Evolutionary conservation across 495 filamentous ascomycete species (phyloP).

Genomic region (Xylaria palmicola): DNA sequence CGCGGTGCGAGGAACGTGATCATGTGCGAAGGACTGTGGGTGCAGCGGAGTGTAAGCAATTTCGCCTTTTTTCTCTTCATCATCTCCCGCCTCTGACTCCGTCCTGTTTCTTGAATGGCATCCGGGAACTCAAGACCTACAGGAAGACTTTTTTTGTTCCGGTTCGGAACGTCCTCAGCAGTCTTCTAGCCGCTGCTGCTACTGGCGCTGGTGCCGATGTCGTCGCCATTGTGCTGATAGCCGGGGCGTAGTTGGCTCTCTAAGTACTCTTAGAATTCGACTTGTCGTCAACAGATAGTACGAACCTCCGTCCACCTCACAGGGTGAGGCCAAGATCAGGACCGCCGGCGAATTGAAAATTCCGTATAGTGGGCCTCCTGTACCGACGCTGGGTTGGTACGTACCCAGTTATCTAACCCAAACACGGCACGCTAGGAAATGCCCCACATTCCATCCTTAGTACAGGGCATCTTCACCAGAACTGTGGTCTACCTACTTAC

Average conservation of each 20-base stretch:
- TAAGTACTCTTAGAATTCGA: neutral
- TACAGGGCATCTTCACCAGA: no score
- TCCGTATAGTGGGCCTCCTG: slow-evolving; percentile 9
- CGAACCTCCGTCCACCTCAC: neutral
- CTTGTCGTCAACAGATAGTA: neutral
- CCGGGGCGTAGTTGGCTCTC: neutral
- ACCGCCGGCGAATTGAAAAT: slow-evolving; percentile 12
- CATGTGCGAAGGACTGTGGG: slow-evolving; percentile 69
- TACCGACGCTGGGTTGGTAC: neutral
- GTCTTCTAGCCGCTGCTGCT: slow-evolving; percentile 19
- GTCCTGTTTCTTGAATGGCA: neutral
- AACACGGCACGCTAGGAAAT: no score
- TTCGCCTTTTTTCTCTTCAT: neutral
- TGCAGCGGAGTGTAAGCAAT: neutral
- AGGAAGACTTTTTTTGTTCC: slow-evolving; percentile 66
- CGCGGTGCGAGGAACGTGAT: slow-evolving; percentile 70
- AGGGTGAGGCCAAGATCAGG: neutral
- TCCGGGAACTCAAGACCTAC: slow-evolving; percentile 45
- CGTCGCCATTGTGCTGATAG: neutral
- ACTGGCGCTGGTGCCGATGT: neutral
- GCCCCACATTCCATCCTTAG: no score
- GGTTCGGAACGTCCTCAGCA: slow-evolving; percentile 30
- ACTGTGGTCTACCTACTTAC: neutral
- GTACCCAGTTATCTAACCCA: no score
- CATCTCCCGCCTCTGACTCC: neutral